Conservation (phyloP, 2,329 filamentous ascomycete species). For the Aspergillus arachidicola region DNA sequence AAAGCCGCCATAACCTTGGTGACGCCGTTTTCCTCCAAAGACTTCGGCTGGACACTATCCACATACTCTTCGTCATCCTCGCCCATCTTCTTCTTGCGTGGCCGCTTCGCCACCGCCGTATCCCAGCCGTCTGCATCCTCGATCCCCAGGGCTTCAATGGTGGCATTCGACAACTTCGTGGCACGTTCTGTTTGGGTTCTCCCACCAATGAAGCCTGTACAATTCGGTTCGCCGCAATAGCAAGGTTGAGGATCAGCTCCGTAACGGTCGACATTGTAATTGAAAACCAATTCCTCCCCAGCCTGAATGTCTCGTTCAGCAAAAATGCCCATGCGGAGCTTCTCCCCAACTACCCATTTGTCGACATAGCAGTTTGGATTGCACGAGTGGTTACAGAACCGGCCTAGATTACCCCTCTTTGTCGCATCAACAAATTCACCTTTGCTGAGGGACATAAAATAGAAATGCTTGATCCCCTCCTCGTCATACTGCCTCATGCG, state of each 20-base stretch:
- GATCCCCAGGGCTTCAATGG: conserved; percentile 93
- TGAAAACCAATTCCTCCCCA: conserved; percentile 96
- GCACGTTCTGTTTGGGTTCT: conserved; percentile 96
- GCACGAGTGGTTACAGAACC: conserved; percentile 99
- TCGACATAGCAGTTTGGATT: conserved; percentile 99
- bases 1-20: conserved; percentile 95
- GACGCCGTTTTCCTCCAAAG: conserved; percentile 78
- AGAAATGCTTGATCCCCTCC: conserved; percentile 98
- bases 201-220: conserved; percentile 93
- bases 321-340: conserved; percentile 98
- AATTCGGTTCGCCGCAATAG: conserved; percentile 93
- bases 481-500: conserved; percentile 93
- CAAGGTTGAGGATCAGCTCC: conserved; percentile 95
- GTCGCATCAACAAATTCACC: conserved; percentile 97
- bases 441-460: conserved; percentile 98
- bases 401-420: conserved; percentile 90
- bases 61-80: conserved; percentile 97
- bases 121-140: conserved; percentile 93
- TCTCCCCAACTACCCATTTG: conserved; percentile 98
- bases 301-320: conserved; percentile 79
- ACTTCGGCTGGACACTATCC: conserved; percentile 79
- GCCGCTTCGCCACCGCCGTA: conserved; percentile 83
- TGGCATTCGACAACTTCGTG: conserved; percentile 85
- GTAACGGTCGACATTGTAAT: conserved; percentile 99
- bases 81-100: conserved; percentile 85